Evolutionary conservation across 495 filamentous ascomycete species (phyloP).

Genomic region (Xylaria acuta): DNA sequence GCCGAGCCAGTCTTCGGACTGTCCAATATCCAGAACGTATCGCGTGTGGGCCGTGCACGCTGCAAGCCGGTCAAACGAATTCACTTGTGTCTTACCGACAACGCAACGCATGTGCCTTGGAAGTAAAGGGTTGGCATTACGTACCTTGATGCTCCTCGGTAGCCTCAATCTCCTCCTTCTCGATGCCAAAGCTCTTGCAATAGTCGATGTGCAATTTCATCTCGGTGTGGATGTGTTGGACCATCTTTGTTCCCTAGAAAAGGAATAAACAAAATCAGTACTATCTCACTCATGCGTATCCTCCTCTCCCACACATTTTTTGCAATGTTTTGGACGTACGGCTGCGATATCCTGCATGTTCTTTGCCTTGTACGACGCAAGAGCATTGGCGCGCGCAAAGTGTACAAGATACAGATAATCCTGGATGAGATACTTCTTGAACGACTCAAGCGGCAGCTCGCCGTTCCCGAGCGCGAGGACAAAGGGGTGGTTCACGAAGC

Average conservation of each 20-base stretch:
- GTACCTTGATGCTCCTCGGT: slow-evolving; percentile 76
- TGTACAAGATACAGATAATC: slow-evolving; percentile 92
- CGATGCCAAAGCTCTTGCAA: slow-evolving; percentile 80
- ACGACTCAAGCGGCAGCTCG: slow-evolving; percentile 71
- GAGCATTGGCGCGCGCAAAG: slow-evolving; percentile 82
- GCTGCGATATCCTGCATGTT: slow-evolving; percentile 73
- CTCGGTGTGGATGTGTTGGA: slow-evolving; percentile 78
- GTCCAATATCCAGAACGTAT: slow-evolving; percentile 87
- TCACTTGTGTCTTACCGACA: neutral
- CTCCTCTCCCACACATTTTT: neutral
- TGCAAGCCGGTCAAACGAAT: slow-evolving; percentile 28
- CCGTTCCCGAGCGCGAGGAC: slow-evolving; percentile 77
- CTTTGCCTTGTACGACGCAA: slow-evolving; percentile 82
- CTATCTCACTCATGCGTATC: neutral
- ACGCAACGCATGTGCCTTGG: neutral
- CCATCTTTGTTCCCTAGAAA: slow-evolving; percentile 68
- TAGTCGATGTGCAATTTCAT: slow-evolving; percentile 81
- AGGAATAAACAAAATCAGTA: neutral
- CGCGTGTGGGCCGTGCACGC: slow-evolving; percentile 78
- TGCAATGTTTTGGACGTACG: slow-evolving; percentile 37
- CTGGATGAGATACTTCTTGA: slow-evolving; percentile 86
- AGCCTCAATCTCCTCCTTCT: slow-evolving; percentile 72
- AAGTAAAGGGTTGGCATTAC: slow-evolving; percentile 20
- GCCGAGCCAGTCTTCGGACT: slow-evolving; percentile 83
- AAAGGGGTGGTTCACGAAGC: slow-evolving; percentile 80